Evolutionary conservation across 202 grass and related monocot genomes (phyloP).

Genomic region (Brachypodium distachyon): DNA sequence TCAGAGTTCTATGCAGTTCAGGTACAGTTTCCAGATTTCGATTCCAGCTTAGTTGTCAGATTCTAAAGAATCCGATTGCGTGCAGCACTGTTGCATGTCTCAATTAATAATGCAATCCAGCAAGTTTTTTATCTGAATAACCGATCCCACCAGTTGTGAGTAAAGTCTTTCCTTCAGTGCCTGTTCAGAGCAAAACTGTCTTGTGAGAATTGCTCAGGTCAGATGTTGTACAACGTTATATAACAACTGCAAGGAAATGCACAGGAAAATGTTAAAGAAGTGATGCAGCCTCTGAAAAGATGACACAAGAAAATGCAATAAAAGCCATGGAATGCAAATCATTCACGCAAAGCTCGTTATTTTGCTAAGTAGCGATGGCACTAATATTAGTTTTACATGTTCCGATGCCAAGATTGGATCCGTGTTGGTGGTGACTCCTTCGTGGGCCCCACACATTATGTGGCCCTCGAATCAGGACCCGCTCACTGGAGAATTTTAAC

Average conservation of each 20-base stretch:
- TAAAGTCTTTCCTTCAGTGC: background rate
- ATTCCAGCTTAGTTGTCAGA: slow-evolving; percentile 17
- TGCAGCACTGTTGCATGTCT: slow-evolving; percentile 9
- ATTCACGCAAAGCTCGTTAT: background rate
- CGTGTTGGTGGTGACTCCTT: slow-evolving; percentile 34
- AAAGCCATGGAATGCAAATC: background rate
- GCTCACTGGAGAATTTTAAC: slow-evolving; percentile 17
- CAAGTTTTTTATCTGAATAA: background rate
- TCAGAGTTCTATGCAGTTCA: slow-evolving; percentile 20
- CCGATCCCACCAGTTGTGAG: background rate
- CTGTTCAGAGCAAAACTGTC: background rate
- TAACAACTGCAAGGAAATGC: background rate
- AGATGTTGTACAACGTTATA: background rate
- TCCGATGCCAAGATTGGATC: slow-evolving; percentile 19
- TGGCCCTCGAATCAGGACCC: slow-evolving; percentile 2
- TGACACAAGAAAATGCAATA: slow-evolving; percentile 9
- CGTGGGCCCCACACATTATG: slow-evolving; percentile 25
- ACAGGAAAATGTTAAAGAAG: background rate
- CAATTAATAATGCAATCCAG: slow-evolving; percentile 1
- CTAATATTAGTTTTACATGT: slow-evolving; percentile 13
- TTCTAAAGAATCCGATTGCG: slow-evolving; percentile 13
- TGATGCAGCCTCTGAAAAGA: slow-evolving; percentile 1
- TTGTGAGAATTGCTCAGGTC: background rate
- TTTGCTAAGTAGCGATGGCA: background rate
- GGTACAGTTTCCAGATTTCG: slow-evolving; percentile 19